Percentiles rank a stretch among this genome's conserved stretches.
Evolutionary conservation across 176 grass and related monocot genomes (phyloP).

Genomic region (Carex scoparia): DNA sequence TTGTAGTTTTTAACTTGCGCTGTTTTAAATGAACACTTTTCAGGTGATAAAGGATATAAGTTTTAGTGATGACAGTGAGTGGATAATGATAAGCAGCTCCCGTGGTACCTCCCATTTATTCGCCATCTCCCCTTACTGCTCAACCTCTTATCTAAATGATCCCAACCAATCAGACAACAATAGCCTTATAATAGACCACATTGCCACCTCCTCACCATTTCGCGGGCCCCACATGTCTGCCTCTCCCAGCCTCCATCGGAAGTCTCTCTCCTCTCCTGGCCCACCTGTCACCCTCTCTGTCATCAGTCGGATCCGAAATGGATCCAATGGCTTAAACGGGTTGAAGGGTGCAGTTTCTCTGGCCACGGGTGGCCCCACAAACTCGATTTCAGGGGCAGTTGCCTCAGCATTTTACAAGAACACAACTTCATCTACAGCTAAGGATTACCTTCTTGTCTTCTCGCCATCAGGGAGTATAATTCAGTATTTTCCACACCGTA

Average conservation of each 20-base stretch:
- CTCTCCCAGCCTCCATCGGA: conserved; percentile 55
- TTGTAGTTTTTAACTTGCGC: not conserved
- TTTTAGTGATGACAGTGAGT: conserved; percentile 93
- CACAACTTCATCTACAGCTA: conserved; percentile 32
- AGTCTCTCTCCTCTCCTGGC: conserved; percentile 43
- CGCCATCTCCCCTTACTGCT: conserved; percentile 66
- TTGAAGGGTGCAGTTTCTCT: conserved; percentile 66
- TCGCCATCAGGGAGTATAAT: conserved; percentile 83
- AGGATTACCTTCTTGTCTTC: conserved; percentile 79
- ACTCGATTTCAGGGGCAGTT: conserved; percentile 18
- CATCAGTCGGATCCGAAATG: conserved; percentile 86
- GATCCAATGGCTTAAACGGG: conserved; percentile 63
- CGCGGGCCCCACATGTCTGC: conserved; percentile 29
- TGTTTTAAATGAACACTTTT: conserved; percentile 24
- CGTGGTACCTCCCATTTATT: conserved; percentile 89
- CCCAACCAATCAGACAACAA: conserved; percentile 36
- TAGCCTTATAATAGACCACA: conserved; percentile 31
- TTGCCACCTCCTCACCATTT: not conserved
- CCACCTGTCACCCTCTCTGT: conserved; percentile 73
- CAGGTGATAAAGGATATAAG: conserved; percentile 98
- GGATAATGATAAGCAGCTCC: conserved; percentile 99
- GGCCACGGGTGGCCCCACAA: conserved; percentile 48
- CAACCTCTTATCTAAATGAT: conserved; percentile 48
- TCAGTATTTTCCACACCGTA: conserved; percentile 72
- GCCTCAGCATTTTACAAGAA: conserved; percentile 79